Conservation (phyloP, 768 basidiomycete species). For the Mycena amicta region DNA sequence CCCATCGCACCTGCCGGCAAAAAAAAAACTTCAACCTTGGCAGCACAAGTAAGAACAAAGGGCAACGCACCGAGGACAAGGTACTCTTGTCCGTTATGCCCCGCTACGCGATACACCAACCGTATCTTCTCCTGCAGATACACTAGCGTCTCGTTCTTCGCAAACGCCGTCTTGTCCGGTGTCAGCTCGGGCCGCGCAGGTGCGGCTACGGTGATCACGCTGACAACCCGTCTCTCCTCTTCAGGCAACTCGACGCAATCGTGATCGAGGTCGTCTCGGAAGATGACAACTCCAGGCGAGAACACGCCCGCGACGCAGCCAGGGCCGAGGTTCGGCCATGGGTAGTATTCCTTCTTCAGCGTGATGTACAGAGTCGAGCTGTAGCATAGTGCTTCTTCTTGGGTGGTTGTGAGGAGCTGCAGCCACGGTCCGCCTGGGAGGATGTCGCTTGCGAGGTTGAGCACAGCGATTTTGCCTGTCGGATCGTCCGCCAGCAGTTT, state of each 20-base stretch:
- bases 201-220: slow-evolving; percentile 50
- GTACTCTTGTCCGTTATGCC: slow-evolving; percentile 36
- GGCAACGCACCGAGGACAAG: slow-evolving; percentile 41
- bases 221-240: slow-evolving; percentile 39
- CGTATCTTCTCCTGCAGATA: slow-evolving; percentile 46
- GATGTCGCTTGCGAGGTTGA: slow-evolving; percentile 44
- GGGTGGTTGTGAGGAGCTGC: background rate
- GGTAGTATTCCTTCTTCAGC: slow-evolving; percentile 43
- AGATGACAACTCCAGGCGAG: slow-evolving; percentile 49
- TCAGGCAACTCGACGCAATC: slow-evolving; percentile 37
- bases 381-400: slow-evolving; percentile 51
- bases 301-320: slow-evolving; percentile 43
- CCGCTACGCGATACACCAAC: slow-evolving; percentile 47
- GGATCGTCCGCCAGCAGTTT: slow-evolving; percentile 30
- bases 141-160: slow-evolving; percentile 30
- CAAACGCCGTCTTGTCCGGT: slow-evolving; percentile 25
- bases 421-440: slow-evolving; percentile 18
- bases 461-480: slow-evolving; percentile 35
- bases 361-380: slow-evolving; percentile 48
- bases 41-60: background rate
- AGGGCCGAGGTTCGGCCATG: slow-evolving; percentile 48
- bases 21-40: background rate
- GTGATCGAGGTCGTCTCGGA: slow-evolving; percentile 49
- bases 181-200: slow-evolving; percentile 37
- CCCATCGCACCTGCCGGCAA: slow-evolving; percentile 43